phyloP scores from a whole-genome alignment of 176 grass and related monocot species.

The Eleusine indica region DNA sequence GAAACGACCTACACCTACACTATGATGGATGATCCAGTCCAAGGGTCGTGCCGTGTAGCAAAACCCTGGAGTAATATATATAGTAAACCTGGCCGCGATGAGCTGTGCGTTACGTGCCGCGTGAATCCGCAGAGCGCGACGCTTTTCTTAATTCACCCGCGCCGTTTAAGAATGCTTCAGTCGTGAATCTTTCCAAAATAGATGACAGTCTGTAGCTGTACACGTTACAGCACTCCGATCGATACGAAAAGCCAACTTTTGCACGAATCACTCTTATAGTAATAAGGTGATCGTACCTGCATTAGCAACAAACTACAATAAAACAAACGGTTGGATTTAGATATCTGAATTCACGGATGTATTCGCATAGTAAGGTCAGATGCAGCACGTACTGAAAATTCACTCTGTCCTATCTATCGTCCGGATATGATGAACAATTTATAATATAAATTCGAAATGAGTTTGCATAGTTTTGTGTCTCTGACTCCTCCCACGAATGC shows the following conservation, averaged over 20 bases:
- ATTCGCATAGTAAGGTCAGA: too few relatives aligned
- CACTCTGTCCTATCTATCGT: too few relatives aligned
- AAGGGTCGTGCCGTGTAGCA: background rate
- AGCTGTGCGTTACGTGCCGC: slow-evolving; percentile 14
- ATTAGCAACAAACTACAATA: background rate
- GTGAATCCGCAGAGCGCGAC: background rate
- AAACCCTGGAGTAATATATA: background rate
- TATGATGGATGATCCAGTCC: background rate
- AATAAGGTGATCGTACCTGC: background rate
- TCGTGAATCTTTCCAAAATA: background rate
- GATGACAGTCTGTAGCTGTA: background rate
- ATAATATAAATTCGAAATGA: background rate
- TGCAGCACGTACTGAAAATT: too few relatives aligned
- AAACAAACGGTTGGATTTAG: background rate
- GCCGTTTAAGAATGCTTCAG: background rate
- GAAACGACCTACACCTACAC: background rate
- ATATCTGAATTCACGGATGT: too few relatives aligned
- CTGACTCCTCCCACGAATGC: too few relatives aligned
- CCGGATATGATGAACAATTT: too few relatives aligned
- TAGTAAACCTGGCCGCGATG: background rate
- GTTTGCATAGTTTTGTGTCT: too few relatives aligned
- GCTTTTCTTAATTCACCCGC: background rate
- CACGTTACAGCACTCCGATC: background rate
- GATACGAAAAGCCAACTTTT: background rate
- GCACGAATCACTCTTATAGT: background rate